Evolutionary conservation across 371 early-diverging fungal species (phyloP).

Genomic region (Actinomortierella wolfii): DNA sequence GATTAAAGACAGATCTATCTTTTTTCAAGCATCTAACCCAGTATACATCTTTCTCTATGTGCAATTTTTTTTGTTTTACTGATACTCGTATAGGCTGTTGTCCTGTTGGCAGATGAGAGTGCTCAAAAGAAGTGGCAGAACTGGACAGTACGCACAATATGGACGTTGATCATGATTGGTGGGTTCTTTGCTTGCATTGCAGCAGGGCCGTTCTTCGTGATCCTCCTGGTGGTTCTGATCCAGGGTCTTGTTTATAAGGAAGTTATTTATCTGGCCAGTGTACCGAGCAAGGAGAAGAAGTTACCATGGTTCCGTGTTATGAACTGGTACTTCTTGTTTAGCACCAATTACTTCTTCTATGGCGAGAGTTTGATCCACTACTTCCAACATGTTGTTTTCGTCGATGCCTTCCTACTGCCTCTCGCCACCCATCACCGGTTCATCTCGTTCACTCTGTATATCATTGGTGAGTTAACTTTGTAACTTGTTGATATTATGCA

Average conservation of each 20-base stretch:
- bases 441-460: conserved; percentile 89
- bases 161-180: conserved; percentile 89
- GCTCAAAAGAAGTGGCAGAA: conserved; percentile 74
- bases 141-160: conserved; percentile 80
- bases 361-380: conserved; percentile 92
- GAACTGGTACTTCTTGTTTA: conserved; percentile 90
- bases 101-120: conserved; percentile 55
- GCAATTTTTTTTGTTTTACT: not conserved
- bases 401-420: conserved; percentile 81
- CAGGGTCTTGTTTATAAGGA: conserved; percentile 86
- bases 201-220: conserved; percentile 78
- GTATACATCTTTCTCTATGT: not conserved
- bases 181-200: conserved; percentile 81
- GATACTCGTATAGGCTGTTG: conserved; percentile 12
- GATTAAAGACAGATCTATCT: not conserved
- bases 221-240: conserved; percentile 83
- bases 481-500: not conserved
- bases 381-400: conserved; percentile 78
- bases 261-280: conserved; percentile 87
- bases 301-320: conserved; percentile 92
- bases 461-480: conserved; percentile 62
- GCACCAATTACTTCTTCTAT: conserved; percentile 91
- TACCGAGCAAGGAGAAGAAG: conserved; percentile 82
- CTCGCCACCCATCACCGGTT: conserved; percentile 94
- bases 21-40: not conserved